These are phyloP conservation scores for sorghum (Sorghum bicolor) DNA, from an alignment of 176 grass and related monocot genomes.

Conservation along the genomic window DNA sequence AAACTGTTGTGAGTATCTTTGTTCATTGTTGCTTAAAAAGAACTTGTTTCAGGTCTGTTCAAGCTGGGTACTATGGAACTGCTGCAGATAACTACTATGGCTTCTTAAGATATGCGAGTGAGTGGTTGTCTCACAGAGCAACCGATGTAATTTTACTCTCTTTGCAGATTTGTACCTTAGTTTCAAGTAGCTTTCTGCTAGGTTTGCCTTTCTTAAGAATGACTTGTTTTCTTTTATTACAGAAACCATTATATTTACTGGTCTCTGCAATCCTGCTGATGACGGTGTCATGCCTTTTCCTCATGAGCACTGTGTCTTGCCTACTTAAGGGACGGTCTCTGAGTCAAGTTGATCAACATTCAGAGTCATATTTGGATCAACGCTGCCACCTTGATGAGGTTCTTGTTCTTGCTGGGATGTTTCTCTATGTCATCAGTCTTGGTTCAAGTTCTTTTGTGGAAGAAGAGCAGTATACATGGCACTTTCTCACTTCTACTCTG, in stretches of 20 bases:
- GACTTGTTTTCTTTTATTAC: constrained; percentile 23
- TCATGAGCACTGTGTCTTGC: constrained; percentile 35
- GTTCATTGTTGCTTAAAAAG: constrained; percentile 1
- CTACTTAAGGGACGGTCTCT: constrained; percentile 30
- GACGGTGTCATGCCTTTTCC: constrained; percentile 60
- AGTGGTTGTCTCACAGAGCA: constrained; percentile 92
- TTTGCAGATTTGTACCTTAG: constrained; percentile 23
- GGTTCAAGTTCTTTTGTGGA: constrained; percentile 94
- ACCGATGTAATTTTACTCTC: constrained; percentile 80
- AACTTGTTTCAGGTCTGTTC: constrained; percentile 43
- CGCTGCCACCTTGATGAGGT: constrained; percentile 58
- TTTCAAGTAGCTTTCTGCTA: constrained; percentile 2
- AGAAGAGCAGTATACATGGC: constrained; percentile 98
- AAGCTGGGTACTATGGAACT: constrained; percentile 37
- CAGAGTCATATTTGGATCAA: constrained; percentile 24
- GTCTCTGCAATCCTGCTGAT: constrained; percentile 62
- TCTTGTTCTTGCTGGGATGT: constrained; percentile 61
- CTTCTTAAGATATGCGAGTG: constrained; percentile 87
- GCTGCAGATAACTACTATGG: constrained; percentile 49
- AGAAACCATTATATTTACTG: constrained; percentile 88
- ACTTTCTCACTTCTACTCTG: constrained; percentile 80
- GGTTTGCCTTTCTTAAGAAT: not conserved
- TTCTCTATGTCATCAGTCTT: constrained; percentile 67
- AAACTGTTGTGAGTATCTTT: constrained; percentile 4
- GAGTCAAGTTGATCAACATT: constrained; percentile 21